Evolutionary conservation across 2,329 filamentous ascomycete genomes (phyloP).

Genomic region (Fusarium armeniacum): DNA sequence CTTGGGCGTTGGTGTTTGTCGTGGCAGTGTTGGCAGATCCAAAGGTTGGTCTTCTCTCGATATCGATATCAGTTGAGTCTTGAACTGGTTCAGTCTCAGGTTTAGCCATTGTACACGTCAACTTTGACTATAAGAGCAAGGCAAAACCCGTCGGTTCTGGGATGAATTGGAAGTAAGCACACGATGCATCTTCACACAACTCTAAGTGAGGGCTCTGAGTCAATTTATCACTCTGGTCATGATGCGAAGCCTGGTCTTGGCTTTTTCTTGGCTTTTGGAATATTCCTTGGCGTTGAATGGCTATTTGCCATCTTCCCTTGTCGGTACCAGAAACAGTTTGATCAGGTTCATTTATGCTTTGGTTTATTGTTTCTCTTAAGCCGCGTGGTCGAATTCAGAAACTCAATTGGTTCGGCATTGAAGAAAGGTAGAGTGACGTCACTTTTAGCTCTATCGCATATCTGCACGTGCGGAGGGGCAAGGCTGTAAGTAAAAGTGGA

Average conservation of each 20-base stretch:
- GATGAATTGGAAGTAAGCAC: constrained; percentile 8
- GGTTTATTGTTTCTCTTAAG: constrained; percentile 9
- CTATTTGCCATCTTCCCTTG: constrained; percentile 5
- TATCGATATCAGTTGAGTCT: constrained; percentile 25
- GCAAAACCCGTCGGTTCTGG: neutral
- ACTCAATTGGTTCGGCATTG: constrained; percentile 42
- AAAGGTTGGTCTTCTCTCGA: constrained; percentile 23
- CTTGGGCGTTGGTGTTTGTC: constrained; percentile 19
- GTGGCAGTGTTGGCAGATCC: constrained; percentile 31
- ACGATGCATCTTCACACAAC: constrained; percentile 9
- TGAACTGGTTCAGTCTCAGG: neutral
- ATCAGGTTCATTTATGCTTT: constrained; percentile 4
- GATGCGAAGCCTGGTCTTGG: constrained; percentile 14
- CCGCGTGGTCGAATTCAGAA: constrained; percentile 36
- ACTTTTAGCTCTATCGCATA: constrained; percentile 13
- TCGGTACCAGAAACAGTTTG: constrained; percentile 16
- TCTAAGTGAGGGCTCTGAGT: constrained; percentile 3
- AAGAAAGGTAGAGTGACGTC: constrained; percentile 39
- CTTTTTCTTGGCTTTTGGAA: constrained; percentile 24
- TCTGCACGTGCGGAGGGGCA: constrained; percentile 40
- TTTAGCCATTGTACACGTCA: constrained; percentile 25
- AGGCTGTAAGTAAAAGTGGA: constrained; percentile 9
- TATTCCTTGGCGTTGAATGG: constrained; percentile 21
- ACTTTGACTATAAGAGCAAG: neutral
- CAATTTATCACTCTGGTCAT: constrained; percentile 17